A percentile compares a stretch with the other conserved stretches of the same genome.
These are phyloP conservation scores for Coriaria nepalensis DNA, from an alignment of 306 rosid species.

Conservation along the genomic window DNA sequence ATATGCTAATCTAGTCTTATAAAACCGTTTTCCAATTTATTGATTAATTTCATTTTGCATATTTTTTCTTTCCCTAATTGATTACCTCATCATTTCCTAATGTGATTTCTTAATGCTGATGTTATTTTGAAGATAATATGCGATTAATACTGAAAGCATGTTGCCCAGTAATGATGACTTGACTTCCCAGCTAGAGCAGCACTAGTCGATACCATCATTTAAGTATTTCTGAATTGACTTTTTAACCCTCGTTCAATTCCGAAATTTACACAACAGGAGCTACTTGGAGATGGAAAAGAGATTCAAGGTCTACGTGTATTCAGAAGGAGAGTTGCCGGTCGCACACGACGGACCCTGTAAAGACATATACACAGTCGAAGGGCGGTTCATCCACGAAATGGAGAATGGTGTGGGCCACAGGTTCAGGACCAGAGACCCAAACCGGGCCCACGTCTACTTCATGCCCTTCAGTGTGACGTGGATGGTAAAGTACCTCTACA, in stretches of 20 bases:
- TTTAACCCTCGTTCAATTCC: not conserved
- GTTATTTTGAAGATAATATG: too few relatives aligned
- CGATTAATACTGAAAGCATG: too few relatives aligned
- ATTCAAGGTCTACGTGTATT: constrained; percentile 64
- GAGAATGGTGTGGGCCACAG: constrained; percentile 31
- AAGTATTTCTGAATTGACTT: not conserved
- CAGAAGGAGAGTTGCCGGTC: constrained; percentile 66
- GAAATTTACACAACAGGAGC: constrained; percentile 34
- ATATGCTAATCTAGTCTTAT: too few relatives aligned
- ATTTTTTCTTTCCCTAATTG: too few relatives aligned
- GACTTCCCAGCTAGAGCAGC: not conserved
- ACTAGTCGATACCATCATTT: not conserved
- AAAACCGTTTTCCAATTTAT: too few relatives aligned
- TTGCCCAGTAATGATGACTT: constrained; percentile 9
- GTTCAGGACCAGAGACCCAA: constrained; percentile 46
- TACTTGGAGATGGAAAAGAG: constrained; percentile 69
- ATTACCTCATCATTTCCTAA: too few relatives aligned
- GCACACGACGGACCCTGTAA: constrained; percentile 76
- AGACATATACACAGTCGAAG: constrained; percentile 70
- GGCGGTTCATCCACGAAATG: constrained; percentile 76
- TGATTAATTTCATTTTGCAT: too few relatives aligned
- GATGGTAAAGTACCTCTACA: constrained; percentile 80
- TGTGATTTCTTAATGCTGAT: too few relatives aligned
- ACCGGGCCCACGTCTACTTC: constrained; percentile 52
- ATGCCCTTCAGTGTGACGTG: constrained; percentile 79